A percentile compares a stretch with the other conserved stretches of the same genome.
Evolutionary conservation across 768 basidiomycete genomes (phyloP).

Genomic region (Auricularia sp.): DNA sequence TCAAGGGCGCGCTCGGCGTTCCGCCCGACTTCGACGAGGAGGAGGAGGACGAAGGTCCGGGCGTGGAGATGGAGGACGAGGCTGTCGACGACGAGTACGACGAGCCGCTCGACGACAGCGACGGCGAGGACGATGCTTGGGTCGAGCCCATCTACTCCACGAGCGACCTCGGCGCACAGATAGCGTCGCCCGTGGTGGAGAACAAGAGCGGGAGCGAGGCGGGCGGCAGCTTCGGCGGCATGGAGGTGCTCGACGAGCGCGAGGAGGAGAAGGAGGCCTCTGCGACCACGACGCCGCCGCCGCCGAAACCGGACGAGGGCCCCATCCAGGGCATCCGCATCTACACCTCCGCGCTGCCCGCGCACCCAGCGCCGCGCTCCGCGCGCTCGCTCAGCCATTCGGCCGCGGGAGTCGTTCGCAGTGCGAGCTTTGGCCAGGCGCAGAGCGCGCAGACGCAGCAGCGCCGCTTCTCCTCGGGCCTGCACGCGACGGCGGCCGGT

Average conservation of each 20-base stretch:
- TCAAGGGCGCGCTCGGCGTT: conserved; percentile 80
- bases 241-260: neutral
- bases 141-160: conserved; percentile 1
- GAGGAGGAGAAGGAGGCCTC: neutral
- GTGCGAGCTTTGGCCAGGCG: neutral
- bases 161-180: neutral
- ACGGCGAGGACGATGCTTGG: neutral
- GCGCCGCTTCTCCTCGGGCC: neutral
- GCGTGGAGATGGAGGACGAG: neutral
- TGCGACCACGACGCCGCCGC: neutral
- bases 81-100: conserved; percentile 1
- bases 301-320: neutral
- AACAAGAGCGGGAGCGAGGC: neutral
- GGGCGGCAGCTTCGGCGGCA: neutral
- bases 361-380: neutral
- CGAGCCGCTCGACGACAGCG: neutral
- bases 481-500: neutral
- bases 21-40: conserved; percentile 59
- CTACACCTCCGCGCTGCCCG: neutral
- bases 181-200: neutral
- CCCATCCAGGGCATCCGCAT: conserved; percentile 2
- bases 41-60: neutral
- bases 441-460: conserved; percentile 1
- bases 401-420: neutral
- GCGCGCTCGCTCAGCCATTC: neutral